A percentile compares a stretch with the other conserved stretches of the same genome.
phyloP scores from a whole-genome alignment of 257 asterid species.

The Solanum tarapatanum region DNA sequence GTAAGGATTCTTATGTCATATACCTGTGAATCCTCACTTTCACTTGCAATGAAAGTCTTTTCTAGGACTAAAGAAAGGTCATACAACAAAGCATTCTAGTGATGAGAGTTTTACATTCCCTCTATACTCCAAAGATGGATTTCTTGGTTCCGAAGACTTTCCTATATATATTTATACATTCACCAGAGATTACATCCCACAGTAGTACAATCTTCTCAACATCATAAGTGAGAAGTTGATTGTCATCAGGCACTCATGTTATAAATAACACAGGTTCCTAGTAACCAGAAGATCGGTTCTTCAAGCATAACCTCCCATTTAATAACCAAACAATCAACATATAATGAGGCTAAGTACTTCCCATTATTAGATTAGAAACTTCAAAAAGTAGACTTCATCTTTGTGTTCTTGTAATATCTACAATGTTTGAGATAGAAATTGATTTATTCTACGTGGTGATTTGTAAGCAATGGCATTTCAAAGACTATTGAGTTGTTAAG shows the following conservation, averaged over 20 bases:
- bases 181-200: background rate
- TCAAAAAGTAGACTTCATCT: slow-evolving; percentile 34
- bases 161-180: no score
- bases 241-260: no score
- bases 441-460: slow-evolving; percentile 38
- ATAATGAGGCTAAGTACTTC: no score
- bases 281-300: no score
- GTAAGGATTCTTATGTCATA: background rate
- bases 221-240: no score
- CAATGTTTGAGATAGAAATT: slow-evolving; percentile 56
- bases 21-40: slow-evolving; percentile 44
- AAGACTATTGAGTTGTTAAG: background rate
- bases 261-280: no score
- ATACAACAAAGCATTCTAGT: slow-evolving; percentile 58
- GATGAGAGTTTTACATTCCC: slow-evolving; percentile 25
- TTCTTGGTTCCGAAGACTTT: no score
- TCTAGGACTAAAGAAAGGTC: slow-evolving; percentile 85
- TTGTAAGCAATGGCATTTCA: background rate
- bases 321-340: no score
- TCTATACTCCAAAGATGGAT: no score
- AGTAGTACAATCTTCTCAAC: no score
- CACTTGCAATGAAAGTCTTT: slow-evolving; percentile 76
- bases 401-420: slow-evolving; percentile 53
- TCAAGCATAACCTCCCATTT: no score
- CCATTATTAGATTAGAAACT: no score